Evolutionary conservation across 306 rosid species (phyloP).

Genomic region (Quercus berberidifolia): DNA sequence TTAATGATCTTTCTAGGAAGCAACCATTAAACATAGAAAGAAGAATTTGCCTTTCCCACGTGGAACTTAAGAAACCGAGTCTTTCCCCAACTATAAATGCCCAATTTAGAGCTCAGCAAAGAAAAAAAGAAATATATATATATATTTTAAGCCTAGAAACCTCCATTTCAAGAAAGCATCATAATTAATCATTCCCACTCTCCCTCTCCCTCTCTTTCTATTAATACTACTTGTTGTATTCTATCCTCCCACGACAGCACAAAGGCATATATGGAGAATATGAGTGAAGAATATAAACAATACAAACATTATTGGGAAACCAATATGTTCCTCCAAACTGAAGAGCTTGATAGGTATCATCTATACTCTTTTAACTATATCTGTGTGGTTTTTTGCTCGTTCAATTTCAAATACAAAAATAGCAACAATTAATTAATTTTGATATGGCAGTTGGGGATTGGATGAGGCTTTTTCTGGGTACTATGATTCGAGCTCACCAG

Average conservation of each 20-base stretch:
- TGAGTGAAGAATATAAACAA: conserved; percentile 41
- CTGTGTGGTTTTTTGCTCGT: neutral
- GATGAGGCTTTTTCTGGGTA: conserved; percentile 72
- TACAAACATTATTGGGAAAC: conserved; percentile 70
- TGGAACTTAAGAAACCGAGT: neutral
- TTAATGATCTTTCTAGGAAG: conserved; percentile 27
- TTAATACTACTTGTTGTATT: neutral
- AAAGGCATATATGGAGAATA: conserved; percentile 51
- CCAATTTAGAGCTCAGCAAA: neutral
- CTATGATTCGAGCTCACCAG: conserved; percentile 93
- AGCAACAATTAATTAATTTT: neutral
- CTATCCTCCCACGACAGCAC: neutral
- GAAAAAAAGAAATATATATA: neutral
- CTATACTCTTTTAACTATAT: neutral
- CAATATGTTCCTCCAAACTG: conserved; percentile 62
- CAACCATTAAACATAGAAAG: neutral
- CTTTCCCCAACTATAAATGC: neutral
- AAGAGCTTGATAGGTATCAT: conserved; percentile 70
- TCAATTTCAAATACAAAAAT: no score
- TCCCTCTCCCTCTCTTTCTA: neutral
- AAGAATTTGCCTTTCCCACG: conserved; percentile 13
- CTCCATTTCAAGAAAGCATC: neutral
- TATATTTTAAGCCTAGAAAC: neutral
- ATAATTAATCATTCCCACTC: neutral
- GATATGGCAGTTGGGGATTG: conserved; percentile 55